These are phyloP conservation scores for Spirogloea muscicola DNA, from an alignment of 139 green algal species.

Conservation along the genomic window DNA sequence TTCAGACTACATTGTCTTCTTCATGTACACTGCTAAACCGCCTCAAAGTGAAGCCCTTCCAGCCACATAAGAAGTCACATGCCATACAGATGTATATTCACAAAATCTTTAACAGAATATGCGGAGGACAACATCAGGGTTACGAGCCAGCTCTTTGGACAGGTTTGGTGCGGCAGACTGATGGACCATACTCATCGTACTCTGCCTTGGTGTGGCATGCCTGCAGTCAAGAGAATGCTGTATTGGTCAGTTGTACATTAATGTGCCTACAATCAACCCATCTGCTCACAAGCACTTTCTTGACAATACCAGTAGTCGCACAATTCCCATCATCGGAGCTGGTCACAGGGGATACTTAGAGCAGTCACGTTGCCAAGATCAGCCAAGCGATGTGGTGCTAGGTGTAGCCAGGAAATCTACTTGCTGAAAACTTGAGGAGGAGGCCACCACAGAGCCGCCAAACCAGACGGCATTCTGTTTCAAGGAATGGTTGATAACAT, in stretches of 20 bases:
- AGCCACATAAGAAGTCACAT: too few relatives aligned
- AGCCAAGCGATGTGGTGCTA: not conserved
- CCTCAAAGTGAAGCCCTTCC: too few relatives aligned
- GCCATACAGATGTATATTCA: not conserved
- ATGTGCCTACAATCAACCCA: too few relatives aligned
- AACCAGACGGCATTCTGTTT: conserved; percentile 75
- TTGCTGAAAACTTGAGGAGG: conserved; percentile 54
- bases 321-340: not conserved
- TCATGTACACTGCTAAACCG: too few relatives aligned
- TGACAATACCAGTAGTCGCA: not conserved
- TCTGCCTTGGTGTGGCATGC: conserved; percentile 53
- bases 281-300: too few relatives aligned
- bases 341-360: not conserved
- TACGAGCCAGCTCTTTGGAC: conserved; percentile 40
- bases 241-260: too few relatives aligned
- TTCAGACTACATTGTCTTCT: too few relatives aligned
- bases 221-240: too few relatives aligned
- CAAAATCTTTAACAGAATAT: too few relatives aligned
- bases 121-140: too few relatives aligned
- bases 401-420: too few relatives aligned
- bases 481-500: conserved; percentile 64
- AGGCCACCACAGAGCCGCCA: conserved; percentile 67
- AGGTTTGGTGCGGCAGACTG: conserved; percentile 61
- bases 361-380: not conserved
- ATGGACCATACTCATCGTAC: conserved; percentile 69